Evolutionary conservation across 495 filamentous ascomycete genomes (phyloP).

Genomic region (Neurospora sp.): DNA sequence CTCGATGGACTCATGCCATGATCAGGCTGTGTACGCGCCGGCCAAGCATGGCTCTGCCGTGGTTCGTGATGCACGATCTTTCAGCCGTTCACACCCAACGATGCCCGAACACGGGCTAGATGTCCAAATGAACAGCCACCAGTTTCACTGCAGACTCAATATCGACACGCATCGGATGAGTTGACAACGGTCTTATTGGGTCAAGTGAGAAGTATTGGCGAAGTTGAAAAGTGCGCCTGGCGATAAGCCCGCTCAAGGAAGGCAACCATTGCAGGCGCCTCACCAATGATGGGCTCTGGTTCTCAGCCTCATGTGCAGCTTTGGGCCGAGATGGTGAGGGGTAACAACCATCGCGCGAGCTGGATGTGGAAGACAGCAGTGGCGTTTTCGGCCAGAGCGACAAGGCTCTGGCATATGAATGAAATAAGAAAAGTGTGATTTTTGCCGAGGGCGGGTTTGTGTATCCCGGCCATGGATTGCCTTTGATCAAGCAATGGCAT

Average conservation of each 20-base stretch:
- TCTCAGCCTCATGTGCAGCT: background rate
- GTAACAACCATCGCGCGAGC: background rate
- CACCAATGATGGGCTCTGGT: background rate
- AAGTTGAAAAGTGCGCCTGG: background rate
- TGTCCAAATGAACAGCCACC: background rate
- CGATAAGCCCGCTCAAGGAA: background rate
- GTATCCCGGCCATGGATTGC: background rate
- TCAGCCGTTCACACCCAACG: background rate
- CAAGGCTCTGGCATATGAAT: background rate
- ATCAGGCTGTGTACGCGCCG: too few relatives aligned
- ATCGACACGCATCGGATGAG: background rate
- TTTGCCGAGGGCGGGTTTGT: background rate
- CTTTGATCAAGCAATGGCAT: background rate
- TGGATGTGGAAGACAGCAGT: background rate
- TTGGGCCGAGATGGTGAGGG: background rate
- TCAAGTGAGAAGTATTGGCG: background rate
- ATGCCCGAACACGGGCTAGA: background rate
- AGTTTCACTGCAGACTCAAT: background rate
- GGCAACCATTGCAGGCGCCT: background rate
- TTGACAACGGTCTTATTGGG: background rate
- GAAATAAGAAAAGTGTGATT: background rate
- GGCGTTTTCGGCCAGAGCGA: background rate
- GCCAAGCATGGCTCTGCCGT: too few relatives aligned
- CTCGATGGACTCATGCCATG: background rate
- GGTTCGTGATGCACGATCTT: background rate